Base-by-base conservation (phyloP, 2,329 filamentous ascomycete genomes). In the Sporothrix curviconia region DNA sequence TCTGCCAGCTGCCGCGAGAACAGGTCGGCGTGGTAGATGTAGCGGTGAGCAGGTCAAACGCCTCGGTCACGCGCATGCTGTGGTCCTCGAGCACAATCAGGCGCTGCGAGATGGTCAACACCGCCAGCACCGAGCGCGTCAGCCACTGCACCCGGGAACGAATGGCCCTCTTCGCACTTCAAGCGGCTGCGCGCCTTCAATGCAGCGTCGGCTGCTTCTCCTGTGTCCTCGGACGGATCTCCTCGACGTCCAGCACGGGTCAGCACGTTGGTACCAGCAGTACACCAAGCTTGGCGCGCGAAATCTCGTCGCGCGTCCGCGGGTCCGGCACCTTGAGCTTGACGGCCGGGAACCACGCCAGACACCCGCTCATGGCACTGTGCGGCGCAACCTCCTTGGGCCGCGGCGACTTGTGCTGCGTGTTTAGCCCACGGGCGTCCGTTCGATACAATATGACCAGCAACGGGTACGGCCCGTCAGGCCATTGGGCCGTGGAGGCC, bases 141-240 rank as follows among this genome's bases (percentile, higher is more conserved):
- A 99, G 78, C 95, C 94, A 99, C 69, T 99, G 94, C 3, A 97
- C 89, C n/a, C n/a, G 1, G 92, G 91, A 59, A 96, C 94, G n/a
- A 62, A 99, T 95, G 4, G 94, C 86, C n/a, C 73, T 99, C 94
- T 61, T 96, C 90, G 43, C 91, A 90, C 70, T 88, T 90, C 90
- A 92, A 99, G 61, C 92, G 80, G 71, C 87, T 95, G 57, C 92
- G 84, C 3, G 90, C 82, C 66, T 81, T 85, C 99, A 99, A 44
- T 81, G 83, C 22, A 97, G 81, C 47, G 79, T 85, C 1, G 90
- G 82, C 3, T 89, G 89, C 66, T 90, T 91, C 63, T 92, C 87
- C 61, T n/a, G 83, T 85, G 63, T 90, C 57, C 14, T 84, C 80
- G 0, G 80, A 72, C 19, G 80, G 12, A 85, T 76, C 64, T 94